Percentiles rank a stretch among this genome's conserved stretches.
Evolutionary conservation across 805 yeast genomes (phyloP).

Genomic region (Lachancea nothofagi): DNA sequence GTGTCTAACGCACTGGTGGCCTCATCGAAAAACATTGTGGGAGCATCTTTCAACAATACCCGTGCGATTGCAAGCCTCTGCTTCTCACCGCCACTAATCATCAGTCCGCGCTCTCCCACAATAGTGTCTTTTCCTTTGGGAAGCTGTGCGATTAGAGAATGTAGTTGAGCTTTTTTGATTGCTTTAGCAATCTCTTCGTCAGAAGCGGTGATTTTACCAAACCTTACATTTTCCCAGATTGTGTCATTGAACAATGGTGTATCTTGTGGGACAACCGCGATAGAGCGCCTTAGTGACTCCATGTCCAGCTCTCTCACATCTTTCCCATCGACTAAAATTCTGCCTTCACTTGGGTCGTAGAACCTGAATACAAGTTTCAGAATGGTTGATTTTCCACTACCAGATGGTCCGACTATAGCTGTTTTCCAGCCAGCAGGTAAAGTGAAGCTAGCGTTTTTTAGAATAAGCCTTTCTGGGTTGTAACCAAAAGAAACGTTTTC

Average conservation of each 20-base stretch:
- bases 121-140: constrained; percentile 83
- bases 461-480: constrained; percentile 80
- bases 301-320: constrained; percentile 72
- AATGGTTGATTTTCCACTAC: constrained; percentile 91
- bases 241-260: constrained; percentile 93
- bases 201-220: constrained; percentile 70
- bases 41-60: constrained; percentile 76
- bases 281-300: constrained; percentile 62
- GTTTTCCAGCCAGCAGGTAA: constrained; percentile 89
- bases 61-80: constrained; percentile 93
- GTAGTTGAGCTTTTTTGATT: constrained; percentile 65
- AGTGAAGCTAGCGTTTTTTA: constrained; percentile 71
- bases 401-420: constrained; percentile 95
- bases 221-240: constrained; percentile 78
- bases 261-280: constrained; percentile 97
- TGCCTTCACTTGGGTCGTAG: constrained; percentile 75
- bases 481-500: constrained; percentile 93
- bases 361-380: constrained; percentile 80
- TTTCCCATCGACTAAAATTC: constrained; percentile 81
- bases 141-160: constrained; percentile 53
- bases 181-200: constrained; percentile 65
- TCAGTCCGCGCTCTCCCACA: constrained; percentile 97
- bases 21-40: constrained; percentile 92
- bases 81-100: constrained; percentile 99
- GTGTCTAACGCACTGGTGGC: constrained; percentile 97